Conservation (phyloP, 805 yeast genomes). For the Wickerhamomyces silvicola region DNA sequence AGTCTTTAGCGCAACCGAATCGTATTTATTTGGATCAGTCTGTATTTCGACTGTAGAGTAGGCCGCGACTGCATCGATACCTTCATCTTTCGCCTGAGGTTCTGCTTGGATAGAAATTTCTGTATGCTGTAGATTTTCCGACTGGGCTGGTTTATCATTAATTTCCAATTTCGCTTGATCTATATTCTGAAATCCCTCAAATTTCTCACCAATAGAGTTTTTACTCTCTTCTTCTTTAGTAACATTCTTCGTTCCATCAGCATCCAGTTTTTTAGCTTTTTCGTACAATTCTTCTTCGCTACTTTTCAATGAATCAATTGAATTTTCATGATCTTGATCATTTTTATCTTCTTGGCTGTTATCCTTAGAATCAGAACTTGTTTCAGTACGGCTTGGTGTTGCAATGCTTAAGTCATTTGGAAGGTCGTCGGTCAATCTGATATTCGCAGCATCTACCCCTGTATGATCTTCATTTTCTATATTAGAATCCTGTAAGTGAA, state of each 20-base stretch:
- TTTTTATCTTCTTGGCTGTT: not conserved
- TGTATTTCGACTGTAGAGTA: constrained; percentile 5
- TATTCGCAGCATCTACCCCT: not conserved
- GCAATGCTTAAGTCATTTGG: constrained; percentile 3
- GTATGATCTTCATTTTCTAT: constrained; percentile 1
- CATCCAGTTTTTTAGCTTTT: constrained; percentile 7
- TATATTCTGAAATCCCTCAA: too few relatives aligned
- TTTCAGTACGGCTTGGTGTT: too few relatives aligned
- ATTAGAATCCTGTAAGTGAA: not conserved
- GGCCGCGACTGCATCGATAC: constrained; percentile 2
- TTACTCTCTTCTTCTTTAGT: too few relatives aligned
- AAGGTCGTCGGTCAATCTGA: too few relatives aligned
- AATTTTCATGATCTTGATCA: constrained; percentile 1
- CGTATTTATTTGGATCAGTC: constrained; percentile 9
- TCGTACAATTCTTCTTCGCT: constrained; percentile 10
- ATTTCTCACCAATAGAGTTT: too few relatives aligned
- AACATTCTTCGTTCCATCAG: constrained; percentile 6
- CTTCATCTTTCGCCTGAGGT: constrained; percentile 1
- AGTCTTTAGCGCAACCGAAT: constrained; percentile 9
- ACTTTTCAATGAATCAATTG: constrained; percentile 4
- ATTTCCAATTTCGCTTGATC: not conserved
- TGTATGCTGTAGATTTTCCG: not conserved
- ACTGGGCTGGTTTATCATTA: constrained; percentile 2
- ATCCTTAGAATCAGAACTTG: too few relatives aligned
- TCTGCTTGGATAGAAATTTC: constrained; percentile 1